Evolutionary conservation across 2,329 filamentous ascomycete genomes (phyloP), one percentile per base, ranked within the genome.

Genomic region (Colletotrichum sp.): DNA sequence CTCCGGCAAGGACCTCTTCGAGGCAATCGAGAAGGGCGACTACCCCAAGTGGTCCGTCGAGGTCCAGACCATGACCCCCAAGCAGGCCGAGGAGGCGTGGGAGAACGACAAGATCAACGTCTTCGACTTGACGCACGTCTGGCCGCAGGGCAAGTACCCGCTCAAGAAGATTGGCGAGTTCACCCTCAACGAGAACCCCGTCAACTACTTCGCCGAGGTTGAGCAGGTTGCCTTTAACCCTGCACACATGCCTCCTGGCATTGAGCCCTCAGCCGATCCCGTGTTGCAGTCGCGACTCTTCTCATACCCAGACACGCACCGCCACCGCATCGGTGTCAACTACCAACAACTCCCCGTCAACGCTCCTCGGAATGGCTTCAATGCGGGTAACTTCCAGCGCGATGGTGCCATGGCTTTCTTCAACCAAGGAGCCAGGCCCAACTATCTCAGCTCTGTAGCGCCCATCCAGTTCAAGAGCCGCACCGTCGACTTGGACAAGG

Each of bases 201-300:
- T 89, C 68, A 94, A 95, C 84, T 94, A 94, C 85, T 94, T 94
- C 80, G 88, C 89, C 57, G 93, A 95, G 79, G 89, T 93, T 59
- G 93, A 95, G 82, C 92, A 94, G 83, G 89, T 91, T 0, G 90
- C 91, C 0, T 95, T 94, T 80, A 92, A 90, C 0, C 93, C 93
- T 0, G 89, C 90, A 0, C 91, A 90, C 73, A 85, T 94, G 82
- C 90, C 93, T 0, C 92, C 92, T 0, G 93, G 93, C 1, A 87
- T 93, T 52, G 92, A 89, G 64, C 89, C 91, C 0, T 91, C 90
- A 0, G 90, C 91, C 6, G 93, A 94, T 79, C 90, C 91, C 0
- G 88, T 93, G 62, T 86, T 93, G 1, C 91, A 92, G 81, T 88
- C 89, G 0, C 88, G 91, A 13, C 85, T 92, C 76, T 93, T 92